Evolutionary conservation across 495 filamentous ascomycete species (phyloP).

Genomic region (Xylaria scruposa): DNA sequence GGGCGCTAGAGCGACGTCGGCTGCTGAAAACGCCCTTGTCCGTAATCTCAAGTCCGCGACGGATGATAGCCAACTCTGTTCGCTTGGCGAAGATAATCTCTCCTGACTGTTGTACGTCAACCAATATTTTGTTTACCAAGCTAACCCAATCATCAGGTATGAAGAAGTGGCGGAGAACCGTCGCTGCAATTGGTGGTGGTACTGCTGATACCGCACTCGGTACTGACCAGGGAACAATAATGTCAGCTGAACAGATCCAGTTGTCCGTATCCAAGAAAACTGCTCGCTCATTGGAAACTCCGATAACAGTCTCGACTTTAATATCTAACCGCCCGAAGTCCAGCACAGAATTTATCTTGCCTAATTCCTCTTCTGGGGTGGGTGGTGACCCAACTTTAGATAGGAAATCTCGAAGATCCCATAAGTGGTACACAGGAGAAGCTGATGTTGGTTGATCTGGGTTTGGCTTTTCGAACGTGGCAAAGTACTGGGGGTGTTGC

Average conservation of each 20-base stretch:
- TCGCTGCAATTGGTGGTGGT: background rate
- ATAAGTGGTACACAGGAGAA: conserved; percentile 4
- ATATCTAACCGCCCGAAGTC: background rate
- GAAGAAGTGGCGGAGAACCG: conserved; percentile 11
- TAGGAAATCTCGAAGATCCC: conserved; percentile 3
- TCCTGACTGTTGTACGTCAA: conserved; percentile 31
- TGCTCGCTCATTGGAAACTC: background rate
- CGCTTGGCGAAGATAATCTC: conserved; percentile 39
- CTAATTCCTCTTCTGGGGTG: background rate
- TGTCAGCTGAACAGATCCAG: conserved; percentile 10
- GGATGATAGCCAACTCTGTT: conserved; percentile 42
- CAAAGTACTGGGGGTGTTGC: background rate
- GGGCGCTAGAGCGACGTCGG: background rate
- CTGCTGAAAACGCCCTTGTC: conserved; percentile 6
- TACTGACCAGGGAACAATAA: background rate
- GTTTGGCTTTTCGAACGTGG: background rate
- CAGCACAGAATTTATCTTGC: background rate
- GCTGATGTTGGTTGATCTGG: too few species aligned
- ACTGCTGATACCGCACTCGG: background rate
- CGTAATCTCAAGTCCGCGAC: conserved; percentile 37
- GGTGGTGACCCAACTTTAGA: background rate
- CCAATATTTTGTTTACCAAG: background rate
- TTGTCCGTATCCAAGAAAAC: conserved; percentile 7
- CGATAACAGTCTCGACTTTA: background rate
- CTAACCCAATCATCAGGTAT: conserved; percentile 16